phyloP scores from a whole-genome alignment of 495 filamentous ascomycete genomes.

The Viridothelium virens region DNA sequence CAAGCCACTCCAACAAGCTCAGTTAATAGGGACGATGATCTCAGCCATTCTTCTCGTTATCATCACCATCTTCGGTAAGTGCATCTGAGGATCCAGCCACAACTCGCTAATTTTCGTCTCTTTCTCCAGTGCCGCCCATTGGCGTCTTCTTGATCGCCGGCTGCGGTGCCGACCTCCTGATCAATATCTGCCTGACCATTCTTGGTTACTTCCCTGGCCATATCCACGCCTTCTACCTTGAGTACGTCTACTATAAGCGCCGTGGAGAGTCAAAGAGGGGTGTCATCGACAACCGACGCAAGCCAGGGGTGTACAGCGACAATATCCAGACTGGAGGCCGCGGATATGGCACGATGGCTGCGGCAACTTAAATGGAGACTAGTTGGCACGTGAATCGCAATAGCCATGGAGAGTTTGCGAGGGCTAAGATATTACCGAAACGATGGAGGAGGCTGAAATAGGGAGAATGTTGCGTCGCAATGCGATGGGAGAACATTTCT shows the following conservation, averaged over 20 bases:
- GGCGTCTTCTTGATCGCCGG: slow-evolving; percentile 57
- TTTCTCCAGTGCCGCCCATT: slow-evolving; percentile 51
- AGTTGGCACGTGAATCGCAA: neutral
- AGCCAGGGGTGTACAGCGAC: slow-evolving; percentile 75
- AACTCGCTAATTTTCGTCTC: slow-evolving; percentile 4
- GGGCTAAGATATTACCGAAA: too few species aligned
- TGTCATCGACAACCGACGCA: slow-evolving; percentile 40
- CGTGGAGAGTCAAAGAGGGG: slow-evolving; percentile 50
- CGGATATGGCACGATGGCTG: slow-evolving; percentile 46
- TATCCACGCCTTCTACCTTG: slow-evolving; percentile 85
- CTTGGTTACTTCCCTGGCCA: slow-evolving; percentile 51
- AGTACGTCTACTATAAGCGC: slow-evolving; percentile 78
- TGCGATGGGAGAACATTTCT: too few species aligned
- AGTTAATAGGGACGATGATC: slow-evolving; percentile 27
- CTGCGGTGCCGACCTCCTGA: slow-evolving; percentile 55
- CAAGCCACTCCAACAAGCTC: neutral
- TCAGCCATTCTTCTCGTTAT: slow-evolving; percentile 44
- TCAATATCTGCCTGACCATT: slow-evolving; percentile 56
- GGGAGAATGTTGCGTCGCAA: too few species aligned
- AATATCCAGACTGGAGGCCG: slow-evolving; percentile 63
- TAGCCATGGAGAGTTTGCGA: too few species aligned
- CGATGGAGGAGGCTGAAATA: too few species aligned
- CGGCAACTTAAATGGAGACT: neutral
- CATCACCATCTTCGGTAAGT: slow-evolving; percentile 53
- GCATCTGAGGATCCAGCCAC: neutral